A percentile compares a stretch with the other conserved stretches of the same genome.
Conservation (phyloP, 2,329 filamentous ascomycete genomes). For the Fusarium miscanthi region DNA sequence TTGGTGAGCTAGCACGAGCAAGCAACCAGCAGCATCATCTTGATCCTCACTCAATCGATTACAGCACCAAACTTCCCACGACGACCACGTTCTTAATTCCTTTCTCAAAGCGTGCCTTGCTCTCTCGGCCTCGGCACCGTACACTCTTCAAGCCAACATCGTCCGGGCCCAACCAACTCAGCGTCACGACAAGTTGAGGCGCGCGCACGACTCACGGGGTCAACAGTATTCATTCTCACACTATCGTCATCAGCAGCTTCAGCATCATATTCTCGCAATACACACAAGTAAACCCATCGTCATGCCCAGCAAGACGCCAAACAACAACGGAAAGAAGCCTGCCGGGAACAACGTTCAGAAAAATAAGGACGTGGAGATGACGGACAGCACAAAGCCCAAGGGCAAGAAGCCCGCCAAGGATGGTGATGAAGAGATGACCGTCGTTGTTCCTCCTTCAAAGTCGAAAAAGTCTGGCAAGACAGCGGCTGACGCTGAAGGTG, state of each 20-base stretch:
- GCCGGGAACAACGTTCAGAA: conserved; percentile 74
- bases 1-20: conserved; percentile 35
- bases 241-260: conserved; percentile 32
- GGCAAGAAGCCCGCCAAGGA: conserved; percentile 73
- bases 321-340: conserved; percentile 77
- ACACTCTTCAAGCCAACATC: conserved; percentile 11
- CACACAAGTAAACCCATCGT: conserved; percentile 38
- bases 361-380: conserved; percentile 75
- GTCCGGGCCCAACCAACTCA: conserved; percentile 10
- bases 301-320: conserved; percentile 80
- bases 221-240: conserved; percentile 24
- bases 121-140: conserved; percentile 3
- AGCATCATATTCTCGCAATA: conserved; percentile 12
- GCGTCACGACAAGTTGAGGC: conserved; percentile 41
- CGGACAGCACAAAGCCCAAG: conserved; percentile 74
- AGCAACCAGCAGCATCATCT: conserved; percentile 38
- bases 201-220: conserved; percentile 42
- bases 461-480: conserved; percentile 67
- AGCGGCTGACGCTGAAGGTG: conserved; percentile 72
- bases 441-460: conserved; percentile 81
- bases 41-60: conserved; percentile 28
- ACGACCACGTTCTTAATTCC: conserved; percentile 10
- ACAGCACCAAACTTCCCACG: conserved; percentile 18
- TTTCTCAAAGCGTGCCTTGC: conserved; percentile 3
- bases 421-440: conserved; percentile 82